Evolutionary conservation across 192 early-diverging fungal genomes (phyloP), one percentile per base, ranked within the genome.

Genomic region (Physocladia obscura): DNA sequence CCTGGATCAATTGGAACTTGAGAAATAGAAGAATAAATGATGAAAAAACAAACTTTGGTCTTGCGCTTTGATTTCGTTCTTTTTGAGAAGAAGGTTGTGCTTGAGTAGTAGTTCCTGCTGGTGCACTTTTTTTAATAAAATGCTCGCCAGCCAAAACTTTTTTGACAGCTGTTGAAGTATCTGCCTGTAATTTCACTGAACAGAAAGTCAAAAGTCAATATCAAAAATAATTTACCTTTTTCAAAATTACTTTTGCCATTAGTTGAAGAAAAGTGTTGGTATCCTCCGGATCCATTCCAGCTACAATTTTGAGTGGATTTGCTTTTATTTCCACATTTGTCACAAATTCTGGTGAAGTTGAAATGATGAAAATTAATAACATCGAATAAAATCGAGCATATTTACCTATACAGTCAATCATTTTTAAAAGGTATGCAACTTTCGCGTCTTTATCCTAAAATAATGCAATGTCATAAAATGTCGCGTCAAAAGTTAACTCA

Each of bases 371-470:
- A 35, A 39, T 8, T 48, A 21, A 26, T 15, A 47, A 34, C 31
- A 22, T 74, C 24, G 34, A 30, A 26, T 27, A 52, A 11, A 30
- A 67, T 26, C 11, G 26, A 36, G 30, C 63, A 36, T 1, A 31
- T 49, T 22, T 71, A 84, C 79, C 72, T 22, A 83, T 73, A 30
- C 64, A 69, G 57, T 87, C 77, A 24, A 85, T 78, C 44, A 87
- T 76, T 60, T 87, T 87, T 3, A 60, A 64, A 36, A 87, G 57
- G 67, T 78, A 87, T 8, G 74, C 75, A 32, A 87, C 67, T 68
- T 87, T 87, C 27, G 79, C 77, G n/a, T 87, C 83, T 62, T 87
- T 87, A 8, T 87, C 85, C 81, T 86, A 39, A 6, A 62, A 19
- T 52, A 19, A 54, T 8, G 11, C 21, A 21, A 6, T 19, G 21